Evolutionary conservation across 192 early-diverging fungal species (phyloP).

Genomic region (Backusella tarrabulga): DNA sequence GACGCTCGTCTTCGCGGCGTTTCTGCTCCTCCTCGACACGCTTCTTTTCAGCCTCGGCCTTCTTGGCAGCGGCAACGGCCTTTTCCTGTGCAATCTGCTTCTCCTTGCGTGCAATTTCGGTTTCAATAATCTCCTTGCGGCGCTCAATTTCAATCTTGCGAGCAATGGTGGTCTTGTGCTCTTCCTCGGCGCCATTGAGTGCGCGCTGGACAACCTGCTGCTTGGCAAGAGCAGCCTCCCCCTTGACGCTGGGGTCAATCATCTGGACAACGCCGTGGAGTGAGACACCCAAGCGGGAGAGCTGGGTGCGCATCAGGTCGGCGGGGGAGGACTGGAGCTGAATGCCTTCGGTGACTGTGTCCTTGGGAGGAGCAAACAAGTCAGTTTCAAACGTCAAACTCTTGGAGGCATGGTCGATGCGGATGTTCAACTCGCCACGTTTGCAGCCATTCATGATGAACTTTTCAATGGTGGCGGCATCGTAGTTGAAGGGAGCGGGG

Average conservation of each 20-base stretch:
- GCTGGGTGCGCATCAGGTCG: constrained; percentile 91
- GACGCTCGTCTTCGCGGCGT: constrained; percentile 80
- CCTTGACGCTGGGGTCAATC: constrained; percentile 74
- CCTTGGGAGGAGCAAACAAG: constrained; percentile 74
- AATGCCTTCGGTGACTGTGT: constrained; percentile 77
- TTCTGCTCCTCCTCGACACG: constrained; percentile 84
- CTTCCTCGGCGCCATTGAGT: constrained; percentile 71
- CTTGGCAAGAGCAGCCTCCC: constrained; percentile 66
- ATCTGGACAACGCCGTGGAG: constrained; percentile 83
- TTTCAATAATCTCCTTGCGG: constrained; percentile 76
- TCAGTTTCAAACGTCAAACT: constrained; percentile 93
- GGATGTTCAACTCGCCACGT: constrained; percentile 93
- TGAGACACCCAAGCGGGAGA: constrained; percentile 81
- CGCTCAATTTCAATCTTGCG: constrained; percentile 89
- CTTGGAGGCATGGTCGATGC: constrained; percentile 89
- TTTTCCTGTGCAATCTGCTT: constrained; percentile 82
- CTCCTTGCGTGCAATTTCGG: constrained; percentile 72
- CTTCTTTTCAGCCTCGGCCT: constrained; percentile 80
- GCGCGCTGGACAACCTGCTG: constrained; percentile 69
- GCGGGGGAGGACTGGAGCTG: constrained; percentile 82
- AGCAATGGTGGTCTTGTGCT: constrained; percentile 72
- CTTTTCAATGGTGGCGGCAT: constrained; percentile 88
- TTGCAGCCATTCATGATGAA: constrained; percentile 98
- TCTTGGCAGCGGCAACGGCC: constrained; percentile 67
- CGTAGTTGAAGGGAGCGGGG: constrained; percentile 82